Evolutionary conservation across 805 yeast genomes (phyloP).

Genomic region (Spathaspora passalidarum): DNA sequence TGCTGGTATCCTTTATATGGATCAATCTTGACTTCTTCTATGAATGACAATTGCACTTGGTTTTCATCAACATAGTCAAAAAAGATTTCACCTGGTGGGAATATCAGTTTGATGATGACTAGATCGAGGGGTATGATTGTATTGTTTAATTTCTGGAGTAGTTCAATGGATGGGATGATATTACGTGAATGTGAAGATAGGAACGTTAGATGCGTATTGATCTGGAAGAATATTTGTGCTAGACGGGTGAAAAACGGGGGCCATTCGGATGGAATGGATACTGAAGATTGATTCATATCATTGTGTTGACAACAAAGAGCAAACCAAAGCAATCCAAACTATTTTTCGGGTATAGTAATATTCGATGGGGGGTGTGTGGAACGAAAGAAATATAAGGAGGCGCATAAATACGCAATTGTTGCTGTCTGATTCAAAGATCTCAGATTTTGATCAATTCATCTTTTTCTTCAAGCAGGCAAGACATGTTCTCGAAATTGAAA

Average conservation of each 20-base stretch:
- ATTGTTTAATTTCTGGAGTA: slow-evolving; percentile 28
- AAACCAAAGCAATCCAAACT: neutral
- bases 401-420: too few relatives aligned
- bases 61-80: slow-evolving; percentile 76
- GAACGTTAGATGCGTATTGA: slow-evolving; percentile 41
- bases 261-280: slow-evolving; percentile 8
- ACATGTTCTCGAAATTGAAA: slow-evolving; percentile 33
- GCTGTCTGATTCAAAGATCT: neutral
- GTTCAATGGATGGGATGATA: slow-evolving; percentile 28
- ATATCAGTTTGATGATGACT: slow-evolving; percentile 56
- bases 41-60: slow-evolving; percentile 47
- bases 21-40: slow-evolving; percentile 40
- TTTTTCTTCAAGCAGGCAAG: too few relatives aligned
- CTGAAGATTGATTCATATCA: neutral
- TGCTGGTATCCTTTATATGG: slow-evolving; percentile 34
- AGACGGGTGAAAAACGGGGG: slow-evolving; percentile 13
- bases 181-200: slow-evolving; percentile 33
- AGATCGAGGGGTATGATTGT: slow-evolving; percentile 49
- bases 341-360: neutral
- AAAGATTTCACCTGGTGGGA: slow-evolving; percentile 68
- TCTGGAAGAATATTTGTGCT: slow-evolving; percentile 18
- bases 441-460: too few relatives aligned
- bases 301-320: neutral
- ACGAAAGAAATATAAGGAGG: neutral
- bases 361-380: too few relatives aligned